Conservation (phyloP, 1,284 basidiomycete species). For the Inonotus obliquus region DNA sequence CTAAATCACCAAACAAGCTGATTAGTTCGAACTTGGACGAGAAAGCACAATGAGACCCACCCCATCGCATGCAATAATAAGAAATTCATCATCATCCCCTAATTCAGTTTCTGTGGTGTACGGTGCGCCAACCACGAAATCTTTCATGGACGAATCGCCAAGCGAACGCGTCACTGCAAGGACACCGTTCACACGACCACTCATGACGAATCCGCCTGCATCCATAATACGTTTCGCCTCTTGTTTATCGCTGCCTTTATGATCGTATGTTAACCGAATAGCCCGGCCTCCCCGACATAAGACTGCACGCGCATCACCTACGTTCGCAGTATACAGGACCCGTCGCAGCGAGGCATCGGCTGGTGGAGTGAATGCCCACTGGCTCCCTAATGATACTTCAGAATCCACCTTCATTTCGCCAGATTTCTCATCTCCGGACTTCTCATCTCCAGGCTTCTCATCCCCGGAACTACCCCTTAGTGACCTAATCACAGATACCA, state of each 20-base stretch:
- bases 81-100: slow-evolving; percentile 86
- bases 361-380: slow-evolving; percentile 42
- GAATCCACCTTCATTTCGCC: slow-evolving; percentile 26
- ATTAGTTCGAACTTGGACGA: no score
- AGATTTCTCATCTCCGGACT: slow-evolving; percentile 24
- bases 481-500: slow-evolving; percentile 11
- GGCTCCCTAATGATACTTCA: slow-evolving; percentile 14
- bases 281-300: slow-evolving; percentile 88
- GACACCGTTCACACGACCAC: slow-evolving; percentile 95
- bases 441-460: background rate
- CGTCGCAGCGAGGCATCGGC: slow-evolving; percentile 45
- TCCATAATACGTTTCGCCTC: slow-evolving; percentile 97
- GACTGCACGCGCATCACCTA: slow-evolving; percentile 89
- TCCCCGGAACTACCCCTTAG: background rate
- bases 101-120: slow-evolving; percentile 97
- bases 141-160: slow-evolving; percentile 98
- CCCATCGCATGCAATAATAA: slow-evolving; percentile 97
- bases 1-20: slow-evolving; percentile 38
- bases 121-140: slow-evolving; percentile 96
- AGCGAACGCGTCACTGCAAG: slow-evolving; percentile 94
- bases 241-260: slow-evolving; percentile 96
- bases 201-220: slow-evolving; percentile 98
- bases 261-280: slow-evolving; percentile 94
- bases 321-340: slow-evolving; percentile 95
- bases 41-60: no score